Conservation (phyloP, 768 basidiomycete species). For the Suillus alpinus region DNA sequence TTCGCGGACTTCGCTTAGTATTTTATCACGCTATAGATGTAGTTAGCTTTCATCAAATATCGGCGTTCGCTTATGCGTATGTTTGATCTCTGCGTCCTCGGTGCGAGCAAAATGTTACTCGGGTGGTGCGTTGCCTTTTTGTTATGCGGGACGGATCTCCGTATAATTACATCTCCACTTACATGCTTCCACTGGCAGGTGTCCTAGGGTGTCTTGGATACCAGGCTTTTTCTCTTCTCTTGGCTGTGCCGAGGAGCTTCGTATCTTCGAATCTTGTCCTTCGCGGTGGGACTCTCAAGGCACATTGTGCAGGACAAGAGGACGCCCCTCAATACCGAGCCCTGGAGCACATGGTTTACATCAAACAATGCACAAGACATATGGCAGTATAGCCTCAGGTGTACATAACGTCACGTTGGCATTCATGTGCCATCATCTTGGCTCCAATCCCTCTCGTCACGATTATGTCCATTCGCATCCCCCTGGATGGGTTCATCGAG, state of each 20-base stretch:
- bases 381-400: neutral
- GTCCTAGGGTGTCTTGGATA: neutral
- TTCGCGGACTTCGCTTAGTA: constrained; percentile 6
- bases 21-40: constrained; percentile 27
- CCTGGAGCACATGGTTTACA: neutral
- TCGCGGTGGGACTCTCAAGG: neutral
- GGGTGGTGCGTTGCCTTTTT: constrained; percentile 1
- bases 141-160: constrained; percentile 3
- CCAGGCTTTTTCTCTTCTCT: neutral
- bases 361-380: neutral
- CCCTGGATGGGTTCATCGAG: neutral
- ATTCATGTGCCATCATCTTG: neutral
- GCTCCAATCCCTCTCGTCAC: neutral
- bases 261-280: neutral
- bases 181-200: neutral
- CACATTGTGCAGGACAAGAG: neutral
- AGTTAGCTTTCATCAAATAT: constrained; percentile 13
- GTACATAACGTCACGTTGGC: neutral
- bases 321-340: neutral
- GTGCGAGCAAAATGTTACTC: neutral
- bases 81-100: neutral
- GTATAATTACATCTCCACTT: constrained; percentile 1
- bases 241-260: neutral
- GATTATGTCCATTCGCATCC: neutral
- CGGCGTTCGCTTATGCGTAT: neutral